Base-by-base conservation (phyloP, 129 eudicot genomes). In the Pseudognaphalium luteoalbum region DNA sequence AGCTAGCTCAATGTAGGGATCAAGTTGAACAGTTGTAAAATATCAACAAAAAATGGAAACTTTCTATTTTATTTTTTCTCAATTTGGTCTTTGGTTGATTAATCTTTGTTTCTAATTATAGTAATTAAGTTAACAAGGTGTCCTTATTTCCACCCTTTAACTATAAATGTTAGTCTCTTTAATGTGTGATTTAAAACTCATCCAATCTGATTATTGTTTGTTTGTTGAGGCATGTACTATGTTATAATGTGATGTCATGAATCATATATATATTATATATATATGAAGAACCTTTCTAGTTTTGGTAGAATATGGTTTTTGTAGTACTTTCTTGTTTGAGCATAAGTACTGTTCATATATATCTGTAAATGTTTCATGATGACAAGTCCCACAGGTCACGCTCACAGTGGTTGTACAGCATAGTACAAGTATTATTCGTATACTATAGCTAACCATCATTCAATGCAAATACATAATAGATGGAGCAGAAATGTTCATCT, bases 1-100 rank as follows among this genome's bases (percentile, higher is more conserved):
- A 79, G 28, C 28, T 25, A 32, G 87, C 84, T 85, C 85, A 76
- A 81, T 75, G 68, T 81, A 78, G 78, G 82, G 76, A 72, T 72
- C 75, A 59, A 63, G 83, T 72, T 79, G 76, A 44, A 76, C 68
- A 81, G 66, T 75, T 85, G 82, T 74, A 80, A 76, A 82, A 68
- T 71, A 67, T 5, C 17, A 69, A 68, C 61, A 51, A 79, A 29
- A 61, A 65, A 72, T 68, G 57, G 39, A 80, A 66, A 28, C 14
- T 60, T 41, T 79, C 70, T 74, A 15, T 25, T 25, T 25, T 25
- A 25, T 74, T 57, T 71, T 70, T 34, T 29, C 73, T 80, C 19
- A 58, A 47, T 41, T 42, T 17, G 34, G 62, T 73, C 67, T 28
- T 75, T 75, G 51, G 50, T 62, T 73, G 51, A 65, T 62, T 73